Evolutionary conservation across 257 asterid genomes (phyloP).

Genomic region (Solanum raphanifolium): DNA sequence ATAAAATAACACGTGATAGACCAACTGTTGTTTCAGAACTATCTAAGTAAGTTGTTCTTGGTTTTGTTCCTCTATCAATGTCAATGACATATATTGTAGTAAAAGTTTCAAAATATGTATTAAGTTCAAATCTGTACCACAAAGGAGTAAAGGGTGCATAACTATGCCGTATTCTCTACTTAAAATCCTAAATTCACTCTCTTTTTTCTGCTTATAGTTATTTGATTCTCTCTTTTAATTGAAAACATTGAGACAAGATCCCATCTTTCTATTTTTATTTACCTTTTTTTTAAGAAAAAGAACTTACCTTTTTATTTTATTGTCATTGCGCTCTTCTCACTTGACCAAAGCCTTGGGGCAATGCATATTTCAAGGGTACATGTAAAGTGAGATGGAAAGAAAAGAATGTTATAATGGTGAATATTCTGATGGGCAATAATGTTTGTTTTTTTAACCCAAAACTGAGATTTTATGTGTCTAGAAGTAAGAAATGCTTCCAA

Average conservation of each 20-base stretch:
- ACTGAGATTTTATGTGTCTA: background rate
- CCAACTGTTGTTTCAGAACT: conserved; percentile 78
- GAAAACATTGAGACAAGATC: background rate
- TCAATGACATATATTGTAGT: background rate
- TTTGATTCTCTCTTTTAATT: background rate
- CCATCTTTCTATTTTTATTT: background rate
- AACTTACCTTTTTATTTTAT: background rate
- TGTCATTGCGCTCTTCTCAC: background rate
- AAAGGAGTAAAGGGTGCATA: background rate
- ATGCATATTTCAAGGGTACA: background rate
- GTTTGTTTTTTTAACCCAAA: background rate
- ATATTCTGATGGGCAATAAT: background rate
- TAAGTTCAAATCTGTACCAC: background rate
- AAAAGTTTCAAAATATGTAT: background rate
- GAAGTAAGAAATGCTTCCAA: background rate
- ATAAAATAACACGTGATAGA: conserved; percentile 70
- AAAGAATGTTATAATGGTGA: background rate
- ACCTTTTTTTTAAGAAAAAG: background rate
- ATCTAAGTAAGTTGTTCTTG: conserved; percentile 42
- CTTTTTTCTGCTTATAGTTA: background rate
- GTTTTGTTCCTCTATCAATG: background rate
- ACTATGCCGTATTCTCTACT: background rate
- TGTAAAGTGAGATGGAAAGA: background rate
- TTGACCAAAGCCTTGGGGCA: background rate
- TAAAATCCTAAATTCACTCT: background rate